phyloP scores from a whole-genome alignment of 192 early-diverging fungal species.

The Lunasporangiospora selenospora region DNA sequence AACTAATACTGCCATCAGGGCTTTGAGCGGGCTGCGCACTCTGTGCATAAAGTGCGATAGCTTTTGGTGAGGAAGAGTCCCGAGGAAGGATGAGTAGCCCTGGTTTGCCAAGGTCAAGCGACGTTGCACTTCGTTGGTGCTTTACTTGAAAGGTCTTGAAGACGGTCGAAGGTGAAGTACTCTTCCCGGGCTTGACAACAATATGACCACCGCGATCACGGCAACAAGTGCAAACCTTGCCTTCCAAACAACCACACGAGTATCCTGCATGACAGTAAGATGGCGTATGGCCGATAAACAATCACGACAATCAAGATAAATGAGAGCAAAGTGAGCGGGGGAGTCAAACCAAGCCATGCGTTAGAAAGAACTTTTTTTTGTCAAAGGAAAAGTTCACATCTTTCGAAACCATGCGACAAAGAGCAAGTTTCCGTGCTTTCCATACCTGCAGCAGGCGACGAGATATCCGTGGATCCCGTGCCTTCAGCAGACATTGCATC shows the following conservation, averaged over 20 bases:
- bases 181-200: slow-evolving; percentile 21
- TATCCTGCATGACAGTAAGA: no score
- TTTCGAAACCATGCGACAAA: no score
- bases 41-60: neutral
- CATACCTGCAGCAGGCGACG: no score
- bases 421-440: no score
- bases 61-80: neutral
- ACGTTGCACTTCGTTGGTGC: slow-evolving; percentile 4
- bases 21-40: slow-evolving; percentile 5
- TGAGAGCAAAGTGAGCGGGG: no score
- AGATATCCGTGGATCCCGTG: no score
- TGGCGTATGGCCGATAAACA: no score
- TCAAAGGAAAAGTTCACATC: no score
- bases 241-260: slow-evolving; percentile 24
- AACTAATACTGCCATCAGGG: slow-evolving; percentile 17
- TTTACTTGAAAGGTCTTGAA: slow-evolving; percentile 8
- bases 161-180: slow-evolving; percentile 2
- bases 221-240: slow-evolving; percentile 26
- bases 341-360: no score
- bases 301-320: no score
- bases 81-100: neutral
- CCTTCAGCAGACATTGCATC: no score
- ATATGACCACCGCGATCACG: slow-evolving; percentile 28
- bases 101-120: slow-evolving; percentile 11
- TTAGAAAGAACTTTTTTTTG: no score